Percentiles rank a stretch among this genome's conserved stretches.
Evolutionary conservation across 352 stramenopile genomes (phyloP).

Genomic region (Pythium insidiosum): DNA sequence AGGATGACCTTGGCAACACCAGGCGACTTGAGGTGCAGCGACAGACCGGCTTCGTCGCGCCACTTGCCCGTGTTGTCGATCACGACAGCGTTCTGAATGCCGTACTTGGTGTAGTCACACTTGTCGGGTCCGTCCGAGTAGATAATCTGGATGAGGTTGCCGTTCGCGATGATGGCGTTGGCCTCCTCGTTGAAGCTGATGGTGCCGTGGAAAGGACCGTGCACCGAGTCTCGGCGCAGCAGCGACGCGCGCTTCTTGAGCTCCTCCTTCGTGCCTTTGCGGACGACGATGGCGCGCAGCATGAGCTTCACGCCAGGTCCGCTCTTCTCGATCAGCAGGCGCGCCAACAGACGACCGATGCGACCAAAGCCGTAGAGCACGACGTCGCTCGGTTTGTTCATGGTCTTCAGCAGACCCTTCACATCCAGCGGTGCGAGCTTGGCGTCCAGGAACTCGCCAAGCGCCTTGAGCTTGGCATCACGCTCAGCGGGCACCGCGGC

Average conservation of each 20-base stretch:
- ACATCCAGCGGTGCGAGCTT: constrained; percentile 44
- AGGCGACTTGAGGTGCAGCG: constrained; percentile 66
- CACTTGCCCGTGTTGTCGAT: constrained; percentile 86
- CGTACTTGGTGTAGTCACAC: constrained; percentile 83
- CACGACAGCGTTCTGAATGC: constrained; percentile 83
- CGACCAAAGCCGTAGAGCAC: constrained; percentile 86
- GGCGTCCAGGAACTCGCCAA: constrained; percentile 46
- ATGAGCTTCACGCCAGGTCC: constrained; percentile 80
- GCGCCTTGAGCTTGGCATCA: constrained; percentile 31
- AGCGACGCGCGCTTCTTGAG: constrained; percentile 77
- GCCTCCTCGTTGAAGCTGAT: constrained; percentile 80
- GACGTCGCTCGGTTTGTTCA: constrained; percentile 71
- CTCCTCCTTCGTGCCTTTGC: constrained; percentile 78
- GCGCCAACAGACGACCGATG: constrained; percentile 73
- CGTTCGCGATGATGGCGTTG: constrained; percentile 84
- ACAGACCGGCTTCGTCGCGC: constrained; percentile 56
- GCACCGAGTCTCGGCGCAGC: constrained; percentile 81
- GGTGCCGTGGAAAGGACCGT: constrained; percentile 75
- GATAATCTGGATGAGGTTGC: constrained; percentile 86
- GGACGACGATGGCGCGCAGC: constrained; percentile 84
- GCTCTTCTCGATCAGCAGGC: constrained; percentile 81
- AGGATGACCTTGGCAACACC: constrained; percentile 78
- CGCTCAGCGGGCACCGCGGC: constrained; percentile 21
- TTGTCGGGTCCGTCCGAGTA: constrained; percentile 78
- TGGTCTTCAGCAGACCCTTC: constrained; percentile 4